Base-by-base conservation (phyloP, 1,284 basidiomycete species). In the Mrakiaceae sp. region DNA sequence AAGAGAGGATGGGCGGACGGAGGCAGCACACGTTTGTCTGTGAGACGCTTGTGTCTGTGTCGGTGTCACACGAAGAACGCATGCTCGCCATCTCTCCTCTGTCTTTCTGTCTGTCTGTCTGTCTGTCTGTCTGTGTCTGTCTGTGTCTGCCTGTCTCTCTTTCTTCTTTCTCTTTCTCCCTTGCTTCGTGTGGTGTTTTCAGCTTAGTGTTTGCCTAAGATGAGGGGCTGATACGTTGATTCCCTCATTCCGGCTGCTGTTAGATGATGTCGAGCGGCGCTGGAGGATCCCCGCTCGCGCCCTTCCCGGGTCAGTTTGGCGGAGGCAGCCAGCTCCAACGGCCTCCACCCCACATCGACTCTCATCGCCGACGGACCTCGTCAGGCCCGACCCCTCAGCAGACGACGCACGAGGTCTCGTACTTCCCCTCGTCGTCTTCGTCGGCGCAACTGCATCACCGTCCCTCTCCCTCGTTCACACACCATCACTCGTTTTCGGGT, bases 191-290 rank as follows among this genome's bases (percentile, higher is more conserved):
- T 27, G 27, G 27, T 27, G 27, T 27, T 27, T 27, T 27, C 27
- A 27, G 27, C 27, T 27, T 27, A 27, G 27, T 27, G 27, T 27
- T 27, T 27, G 27, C 27, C 27, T 27, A 27, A 27, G 27, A 27
- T 27, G 27, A 27, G 27, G 27, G 27, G 27, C 27, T 27, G 27
- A 27, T 27, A 27, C 27, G 27, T 27, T 27, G 27, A 27, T 27
- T 27, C 27, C 27, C 27, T 27, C 27, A 27, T 27, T 27, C 27
- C 27, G 27, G 27, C 27, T 27, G 27, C 27, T 27, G 27, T 27
- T 27, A 63, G 62, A 63, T 63, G 62, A 63, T 63, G 54, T 48
- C 57, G 54, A 63, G 50, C 54, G 62, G 62, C 12, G 54, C 46
- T 9, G 40, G 27, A 27, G 27, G 7, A 3, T 47, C 53, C 9